Evolutionary conservation across 805 yeast genomes (phyloP), one percentile per base, ranked within the genome.

Genomic region (Yarrowia alimentaria): DNA sequence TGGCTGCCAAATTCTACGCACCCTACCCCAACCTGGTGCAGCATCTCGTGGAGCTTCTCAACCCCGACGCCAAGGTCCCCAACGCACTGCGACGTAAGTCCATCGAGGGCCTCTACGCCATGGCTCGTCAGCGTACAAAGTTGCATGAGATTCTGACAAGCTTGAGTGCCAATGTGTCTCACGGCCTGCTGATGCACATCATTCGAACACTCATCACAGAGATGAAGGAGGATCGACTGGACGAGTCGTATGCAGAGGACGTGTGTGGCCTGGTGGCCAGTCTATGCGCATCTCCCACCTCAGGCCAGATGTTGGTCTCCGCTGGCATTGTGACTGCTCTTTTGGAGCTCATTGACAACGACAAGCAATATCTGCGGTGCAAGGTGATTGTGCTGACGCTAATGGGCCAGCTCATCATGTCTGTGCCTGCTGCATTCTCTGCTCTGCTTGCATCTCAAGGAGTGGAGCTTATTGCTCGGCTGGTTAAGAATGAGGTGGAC

Each of bases 151-250:
- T 90, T 17, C 72, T 89, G 49, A 74, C 88, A 53, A 80, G 85
- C 10, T 64, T 89, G 56, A 87, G 93, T 16, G 96, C 93, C 8
- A 87, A 87, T 62, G 88, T 90, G 30, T 80, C 81, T 54, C 96
- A 90, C 65, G 97, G 97, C 1, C 67, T 80, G 10, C 61, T 90
- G 30, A 85, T 84, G 68, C 89, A 85, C 60, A 76, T 82, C 22
- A 63, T 89, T 21, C 76, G 90, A 52, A 72, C 72, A 33, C 77
- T 87, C n/a, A 70, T 78, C 51, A 67, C 69, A 8, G 73, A 76
- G 1, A 72, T 66, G 1, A 55, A 60, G 5, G 28, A 33, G 13
- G 22, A 32, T 3, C 63, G 61, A 16, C 62, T 70, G 6, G 77
- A 76, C 20, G 81, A 80, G 54, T 76, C 74, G 20, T 73, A 66